These are phyloP conservation scores for Sporothrix pseudoabietina DNA, from an alignment of 2,329 filamentous ascomycete species.

Conservation along the genomic window DNA sequence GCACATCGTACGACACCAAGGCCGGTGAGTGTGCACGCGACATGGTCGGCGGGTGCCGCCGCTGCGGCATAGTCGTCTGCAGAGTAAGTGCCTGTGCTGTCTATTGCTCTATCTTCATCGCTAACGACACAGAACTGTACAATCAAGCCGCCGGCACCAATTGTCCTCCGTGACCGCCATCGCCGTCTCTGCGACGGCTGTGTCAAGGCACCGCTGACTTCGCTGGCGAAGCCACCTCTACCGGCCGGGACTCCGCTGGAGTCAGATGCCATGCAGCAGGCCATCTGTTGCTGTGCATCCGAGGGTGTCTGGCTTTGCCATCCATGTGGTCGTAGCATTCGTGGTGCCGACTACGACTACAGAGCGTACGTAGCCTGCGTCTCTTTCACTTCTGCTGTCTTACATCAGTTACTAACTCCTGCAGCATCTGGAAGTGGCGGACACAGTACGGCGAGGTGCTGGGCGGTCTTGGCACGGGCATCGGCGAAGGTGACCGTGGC, in stretches of 20 bases:
- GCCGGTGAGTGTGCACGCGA: conserved; percentile 80
- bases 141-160: conserved; percentile 74
- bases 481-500: conserved; percentile 84
- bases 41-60: conserved; percentile 79
- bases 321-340: conserved; percentile 74
- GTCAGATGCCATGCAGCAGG: conserved; percentile 59
- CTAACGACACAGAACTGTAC: conserved; percentile 72
- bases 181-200: conserved; percentile 80
- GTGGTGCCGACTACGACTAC: conserved; percentile 61
- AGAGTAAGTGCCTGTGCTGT: conserved; percentile 56
- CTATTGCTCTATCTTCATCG: not conserved
- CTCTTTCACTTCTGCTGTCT: not conserved
- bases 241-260: conserved; percentile 52
- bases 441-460: conserved; percentile 81
- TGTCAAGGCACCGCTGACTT: conserved; percentile 67
- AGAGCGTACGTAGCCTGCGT: conserved; percentile 47
- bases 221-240: conserved; percentile 52
- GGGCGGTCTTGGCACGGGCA: conserved; percentile 78
- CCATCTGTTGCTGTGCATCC: conserved; percentile 55
- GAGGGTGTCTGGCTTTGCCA: conserved; percentile 80
- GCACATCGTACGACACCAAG: conserved; percentile 60
- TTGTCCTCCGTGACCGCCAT: conserved; percentile 71
- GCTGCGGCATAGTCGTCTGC: conserved; percentile 77
- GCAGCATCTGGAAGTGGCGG: conserved; percentile 83
- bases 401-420: not conserved